Conservation (phyloP, 768 basidiomycete genomes). For the Phaeolepiota aurea region DNA sequence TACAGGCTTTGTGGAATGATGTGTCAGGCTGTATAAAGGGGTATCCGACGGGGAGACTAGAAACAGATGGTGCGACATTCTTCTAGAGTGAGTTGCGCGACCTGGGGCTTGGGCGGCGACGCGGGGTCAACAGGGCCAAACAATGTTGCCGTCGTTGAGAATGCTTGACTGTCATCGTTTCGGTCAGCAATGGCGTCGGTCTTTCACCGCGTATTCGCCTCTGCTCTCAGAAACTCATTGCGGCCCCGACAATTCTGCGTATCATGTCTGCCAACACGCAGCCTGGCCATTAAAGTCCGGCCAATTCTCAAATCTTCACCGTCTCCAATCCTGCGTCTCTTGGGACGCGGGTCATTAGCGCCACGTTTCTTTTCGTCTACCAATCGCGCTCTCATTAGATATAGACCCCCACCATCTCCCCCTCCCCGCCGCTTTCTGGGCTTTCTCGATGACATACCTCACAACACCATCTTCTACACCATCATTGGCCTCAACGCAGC, state of each 20-base stretch:
- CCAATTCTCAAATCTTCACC: too few relatives aligned
- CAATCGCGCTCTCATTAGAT: conserved; percentile 10
- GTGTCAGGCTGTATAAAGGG: conserved; percentile 76
- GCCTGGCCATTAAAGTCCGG: too few relatives aligned
- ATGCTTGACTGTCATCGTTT: background rate
- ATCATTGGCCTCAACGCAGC: conserved; percentile 57
- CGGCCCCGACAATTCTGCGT: background rate
- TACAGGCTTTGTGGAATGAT: conserved; percentile 71
- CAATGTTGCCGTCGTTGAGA: too few relatives aligned
- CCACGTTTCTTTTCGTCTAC: conserved; percentile 12
- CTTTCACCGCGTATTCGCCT: background rate
- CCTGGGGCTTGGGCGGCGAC: too few relatives aligned
- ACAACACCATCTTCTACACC: conserved; percentile 46
- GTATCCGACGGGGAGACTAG: conserved; percentile 81
- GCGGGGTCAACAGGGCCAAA: too few relatives aligned
- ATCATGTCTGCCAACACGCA: too few relatives aligned
- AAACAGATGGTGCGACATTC: conserved; percentile 88
- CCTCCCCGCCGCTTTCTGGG: conserved; percentile 13
- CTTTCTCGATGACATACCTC: conserved; percentile 47
- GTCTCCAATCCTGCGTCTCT: background rate
- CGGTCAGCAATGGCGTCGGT: background rate
- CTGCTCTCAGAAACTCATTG: background rate
- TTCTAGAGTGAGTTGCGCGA: too few relatives aligned
- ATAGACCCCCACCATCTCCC: conserved; percentile 8
- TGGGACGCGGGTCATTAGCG: background rate